These are phyloP conservation scores for Dothideomycetes sp. DNA, from an alignment of 2,329 filamentous ascomycete species.

Conservation along the genomic window DNA sequence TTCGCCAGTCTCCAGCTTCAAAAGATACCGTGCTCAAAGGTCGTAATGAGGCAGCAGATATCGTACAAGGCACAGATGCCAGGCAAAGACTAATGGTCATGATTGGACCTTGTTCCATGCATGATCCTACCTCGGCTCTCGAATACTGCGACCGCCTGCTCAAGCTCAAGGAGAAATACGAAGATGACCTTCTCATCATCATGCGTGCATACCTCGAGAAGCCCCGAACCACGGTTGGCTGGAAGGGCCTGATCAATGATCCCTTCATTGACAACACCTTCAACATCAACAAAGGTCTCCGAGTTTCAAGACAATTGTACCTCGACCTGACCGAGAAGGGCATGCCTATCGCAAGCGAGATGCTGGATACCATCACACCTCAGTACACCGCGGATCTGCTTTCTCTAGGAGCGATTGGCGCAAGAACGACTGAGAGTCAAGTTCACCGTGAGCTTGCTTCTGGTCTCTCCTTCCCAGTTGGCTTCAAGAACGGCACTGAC, in stretches of 20 bases:
- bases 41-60: constrained; percentile 48
- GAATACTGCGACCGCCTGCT: constrained; percentile 85
- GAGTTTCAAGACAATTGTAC: constrained; percentile 79
- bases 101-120: constrained; percentile 92
- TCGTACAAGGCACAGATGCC: constrained; percentile 49
- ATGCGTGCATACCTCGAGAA: constrained; percentile 99
- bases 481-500: constrained; percentile 99
- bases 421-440: constrained; percentile 93
- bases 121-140: constrained; percentile 81
- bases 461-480: constrained; percentile 90
- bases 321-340: constrained; percentile 82
- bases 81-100: constrained; percentile 60
- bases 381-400: constrained; percentile 92
- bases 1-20: constrained; percentile 45
- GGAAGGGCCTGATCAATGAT: constrained; percentile 98
- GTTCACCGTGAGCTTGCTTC: constrained; percentile 89
- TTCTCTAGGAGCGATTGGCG: constrained; percentile 84
- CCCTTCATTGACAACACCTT: constrained; percentile 97
- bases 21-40: constrained; percentile 47
- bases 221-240: constrained; percentile 92
- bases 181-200: constrained; percentile 81
- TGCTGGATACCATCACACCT: constrained; percentile 95
- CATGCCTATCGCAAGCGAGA: constrained; percentile 94
- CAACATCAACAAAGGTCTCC: constrained; percentile 96
- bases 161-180: constrained; percentile 74